Evolutionary conservation across 2,329 filamentous ascomycete genomes (phyloP).

Genomic region (Stagonosporopsis cucurbitacearum): DNA sequence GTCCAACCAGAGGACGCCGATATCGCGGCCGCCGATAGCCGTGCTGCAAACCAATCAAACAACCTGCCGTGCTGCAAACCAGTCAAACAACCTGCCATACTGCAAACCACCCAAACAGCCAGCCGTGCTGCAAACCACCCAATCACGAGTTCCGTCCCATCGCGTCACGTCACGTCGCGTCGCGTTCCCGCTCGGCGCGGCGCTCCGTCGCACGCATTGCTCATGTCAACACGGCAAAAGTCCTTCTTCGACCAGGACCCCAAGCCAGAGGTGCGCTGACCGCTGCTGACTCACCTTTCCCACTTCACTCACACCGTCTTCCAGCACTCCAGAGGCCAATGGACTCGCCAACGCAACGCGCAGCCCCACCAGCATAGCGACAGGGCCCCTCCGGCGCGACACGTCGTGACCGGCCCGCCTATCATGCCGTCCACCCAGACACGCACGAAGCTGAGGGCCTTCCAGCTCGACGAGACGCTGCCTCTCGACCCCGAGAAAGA

Average conservation of each 20-base stretch:
- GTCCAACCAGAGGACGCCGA: conserved; percentile 13
- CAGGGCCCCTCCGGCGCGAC: conserved; percentile 38
- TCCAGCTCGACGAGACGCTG: conserved; percentile 57
- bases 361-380: conserved; percentile 34
- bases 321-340: conserved; percentile 44
- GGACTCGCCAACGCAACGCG: conserved; percentile 43
- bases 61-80: too few species aligned
- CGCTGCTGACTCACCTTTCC: background rate
- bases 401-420: conserved; percentile 46
- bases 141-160: too few species aligned
- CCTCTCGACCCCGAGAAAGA: conserved; percentile 51
- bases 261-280: conserved; percentile 47
- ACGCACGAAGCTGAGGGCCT: conserved; percentile 62
- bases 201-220: conserved; percentile 20
- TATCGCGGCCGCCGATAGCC: conserved; percentile 4
- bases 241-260: conserved; percentile 60
- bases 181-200: conserved; percentile 6
- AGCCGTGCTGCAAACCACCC: too few species aligned
- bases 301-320: conserved; percentile 14
- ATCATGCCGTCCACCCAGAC: conserved; percentile 60
- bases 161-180: conserved; percentile 10
- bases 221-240: conserved; percentile 57
- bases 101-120: too few species aligned
- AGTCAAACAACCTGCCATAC: too few species aligned
- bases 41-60: too few species aligned